Conservation (phyloP, 371 early-diverging fungal species). For the Mucor velutinosus region DNA sequence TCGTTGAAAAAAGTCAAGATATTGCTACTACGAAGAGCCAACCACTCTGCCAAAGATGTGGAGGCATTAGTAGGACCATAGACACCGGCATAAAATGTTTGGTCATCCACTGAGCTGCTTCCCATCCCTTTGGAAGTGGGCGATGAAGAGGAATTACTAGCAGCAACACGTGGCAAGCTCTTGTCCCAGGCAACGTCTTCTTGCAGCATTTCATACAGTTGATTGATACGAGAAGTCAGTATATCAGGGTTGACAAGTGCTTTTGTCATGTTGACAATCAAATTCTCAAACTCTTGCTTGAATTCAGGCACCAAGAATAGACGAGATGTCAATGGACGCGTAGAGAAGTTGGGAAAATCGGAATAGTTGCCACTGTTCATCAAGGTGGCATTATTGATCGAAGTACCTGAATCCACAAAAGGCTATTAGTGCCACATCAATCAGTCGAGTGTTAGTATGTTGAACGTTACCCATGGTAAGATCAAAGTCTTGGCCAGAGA, state of each 20-base stretch:
- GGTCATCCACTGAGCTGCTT: background rate
- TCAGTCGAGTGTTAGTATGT: background rate
- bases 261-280: constrained; percentile 3
- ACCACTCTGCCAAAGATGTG: constrained; percentile 17
- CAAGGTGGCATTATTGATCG: constrained; percentile 16
- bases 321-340: constrained; percentile 29
- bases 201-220: constrained; percentile 6
- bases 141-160: background rate
- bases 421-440: background rate
- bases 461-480: constrained; percentile 23
- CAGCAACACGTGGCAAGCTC: constrained; percentile 13
- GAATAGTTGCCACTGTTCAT: constrained; percentile 31
- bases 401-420: constrained; percentile 9
- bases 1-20: constrained; percentile 7
- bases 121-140: background rate
- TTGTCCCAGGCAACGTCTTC: constrained; percentile 37
- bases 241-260: constrained; percentile 11
- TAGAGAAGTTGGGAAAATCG: constrained; percentile 16
- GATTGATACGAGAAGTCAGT: constrained; percentile 18
- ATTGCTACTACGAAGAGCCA: constrained; percentile 10
- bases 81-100: constrained; percentile 5
- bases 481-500: constrained; percentile 36
- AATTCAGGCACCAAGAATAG: constrained; percentile 20
- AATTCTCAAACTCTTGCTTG: constrained; percentile 13
- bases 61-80: constrained; percentile 16